Base-by-base conservation (phyloP, 1,284 basidiomycete genomes). In the Bjerkandera adusta region DNA sequence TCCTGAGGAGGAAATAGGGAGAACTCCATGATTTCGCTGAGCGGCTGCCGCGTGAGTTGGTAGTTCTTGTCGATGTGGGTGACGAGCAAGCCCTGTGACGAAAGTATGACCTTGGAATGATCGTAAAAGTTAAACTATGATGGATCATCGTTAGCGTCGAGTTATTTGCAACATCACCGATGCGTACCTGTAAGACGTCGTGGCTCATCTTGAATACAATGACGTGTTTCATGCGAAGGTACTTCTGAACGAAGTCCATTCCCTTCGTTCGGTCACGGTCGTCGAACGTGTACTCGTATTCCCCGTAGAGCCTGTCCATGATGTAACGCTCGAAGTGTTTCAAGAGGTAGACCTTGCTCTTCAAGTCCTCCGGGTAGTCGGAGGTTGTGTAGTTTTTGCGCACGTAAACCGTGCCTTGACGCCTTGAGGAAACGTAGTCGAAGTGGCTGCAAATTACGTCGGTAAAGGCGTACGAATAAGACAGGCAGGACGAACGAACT, bases 121-220 rank as follows among this genome's bases (percentile, higher is more conserved):
- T 99, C 96, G 68, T 92, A 92, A 66, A 97, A 98, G 75, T 98
- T 99, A 79, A 98, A 96, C 91, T 97, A 62, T 5, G 15, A 24
- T 22, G 6, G 26, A 5, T 21, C 10, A 18, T 12, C 8, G 12
- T 16, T 36, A 37, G 36, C 43, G 32, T 36, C 30, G 21, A 24
- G 36, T 30, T 15, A 43, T 43, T 43, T 40, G 30, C 10, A n/a
- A 5, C 33, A 35, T 11, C n/a, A n/a, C n/a, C 10, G 26, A 37
- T 18, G 36, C 76, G 43, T 50, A 89, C 92, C 81, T 97, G 95
- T 5, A 98, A 69, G 36, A 91, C 83, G 57, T 94, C 93, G 63
- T 97, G 93, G 65, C 89, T 93, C 63, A 99, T 71, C 69, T 94
- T 89, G 77, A 99, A 99, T 26, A 98, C 85, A 53, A 98, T 96